Evolutionary conservation across 2,329 filamentous ascomycete species (phyloP).

Genomic region (Hysterium pulicare): DNA sequence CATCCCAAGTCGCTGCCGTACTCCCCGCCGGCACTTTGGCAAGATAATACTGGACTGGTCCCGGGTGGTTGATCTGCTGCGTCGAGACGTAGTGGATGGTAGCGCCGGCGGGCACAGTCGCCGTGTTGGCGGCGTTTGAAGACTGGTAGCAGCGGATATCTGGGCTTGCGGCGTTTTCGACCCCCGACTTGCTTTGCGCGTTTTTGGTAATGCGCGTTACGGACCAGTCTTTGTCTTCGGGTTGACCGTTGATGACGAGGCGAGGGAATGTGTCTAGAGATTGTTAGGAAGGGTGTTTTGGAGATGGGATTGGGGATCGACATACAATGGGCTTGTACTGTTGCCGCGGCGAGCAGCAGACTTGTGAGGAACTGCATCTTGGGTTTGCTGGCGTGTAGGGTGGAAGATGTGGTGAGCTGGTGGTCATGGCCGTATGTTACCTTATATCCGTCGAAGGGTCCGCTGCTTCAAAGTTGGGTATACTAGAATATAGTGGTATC

Average conservation of each 20-base stretch:
- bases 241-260: slow-evolving; percentile 22
- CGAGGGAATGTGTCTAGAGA: slow-evolving; percentile 23
- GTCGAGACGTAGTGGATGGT: slow-evolving; percentile 26
- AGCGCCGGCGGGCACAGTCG: slow-evolving; percentile 22
- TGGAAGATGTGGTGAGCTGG: no score
- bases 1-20: slow-evolving; percentile 25
- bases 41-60: slow-evolving; percentile 28
- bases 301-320: background rate
- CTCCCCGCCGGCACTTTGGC: slow-evolving; percentile 23
- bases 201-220: slow-evolving; percentile 26
- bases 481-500: no score
- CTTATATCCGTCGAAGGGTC: no score
- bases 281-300: slow-evolving; percentile 3
- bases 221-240: slow-evolving; percentile 25
- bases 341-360: slow-evolving; percentile 16
- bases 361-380: slow-evolving; percentile 17
- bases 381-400: no score
- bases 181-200: slow-evolving; percentile 25
- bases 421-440: no score
- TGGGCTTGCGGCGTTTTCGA: slow-evolving; percentile 24
- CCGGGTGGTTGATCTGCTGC: slow-evolving; percentile 30
- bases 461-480: no score
- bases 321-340: slow-evolving; percentile 25
- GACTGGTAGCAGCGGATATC: slow-evolving; percentile 29
- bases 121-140: slow-evolving; percentile 17